A percentile compares a stretch with the other conserved stretches of the same genome.
These are phyloP conservation scores for Colletotrichum lentis DNA, from an alignment of 2,329 filamentous ascomycete genomes.

Conservation along the genomic window DNA sequence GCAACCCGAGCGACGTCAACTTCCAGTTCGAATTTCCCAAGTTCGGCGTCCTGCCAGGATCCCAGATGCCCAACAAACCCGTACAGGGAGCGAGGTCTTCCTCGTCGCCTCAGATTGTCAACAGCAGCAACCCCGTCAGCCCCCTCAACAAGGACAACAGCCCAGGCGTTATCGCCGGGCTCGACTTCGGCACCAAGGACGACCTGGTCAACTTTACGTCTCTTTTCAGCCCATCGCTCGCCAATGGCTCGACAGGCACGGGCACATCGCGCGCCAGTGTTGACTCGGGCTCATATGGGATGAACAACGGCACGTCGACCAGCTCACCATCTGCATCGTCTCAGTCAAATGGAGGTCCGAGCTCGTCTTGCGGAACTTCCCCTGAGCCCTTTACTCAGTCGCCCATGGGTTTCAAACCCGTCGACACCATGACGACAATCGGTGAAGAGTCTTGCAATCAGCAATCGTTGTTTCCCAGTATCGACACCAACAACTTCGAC, in stretches of 20 bases:
- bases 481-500: constrained; percentile 68
- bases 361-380: constrained; percentile 77
- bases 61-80: constrained; percentile 44
- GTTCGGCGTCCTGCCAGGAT: constrained; percentile 77
- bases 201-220: constrained; percentile 64
- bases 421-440: constrained; percentile 70
- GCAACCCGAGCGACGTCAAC: constrained; percentile 75
- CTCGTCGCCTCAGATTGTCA: constrained; percentile 33
- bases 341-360: constrained; percentile 66
- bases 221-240: constrained; percentile 66
- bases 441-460: constrained; percentile 65
- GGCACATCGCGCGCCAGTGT: constrained; percentile 58
- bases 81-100: constrained; percentile 16
- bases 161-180: constrained; percentile 45
- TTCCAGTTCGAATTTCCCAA: constrained; percentile 97
- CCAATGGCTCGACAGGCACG: constrained; percentile 50
- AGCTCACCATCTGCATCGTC: constrained; percentile 72
- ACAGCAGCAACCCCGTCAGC: constrained; percentile 47
- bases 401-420: constrained; percentile 69
- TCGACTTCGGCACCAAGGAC: constrained; percentile 50
- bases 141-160: constrained; percentile 47
- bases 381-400: constrained; percentile 80
- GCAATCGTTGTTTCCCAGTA: constrained; percentile 48
- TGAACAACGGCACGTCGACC: constrained; percentile 61
- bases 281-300: constrained; percentile 59